Evolutionary conservation across 2,329 filamentous ascomycete species (phyloP), one percentile per base, ranked within the genome.

Genomic region (Phaeomoniella chlamydospora): DNA sequence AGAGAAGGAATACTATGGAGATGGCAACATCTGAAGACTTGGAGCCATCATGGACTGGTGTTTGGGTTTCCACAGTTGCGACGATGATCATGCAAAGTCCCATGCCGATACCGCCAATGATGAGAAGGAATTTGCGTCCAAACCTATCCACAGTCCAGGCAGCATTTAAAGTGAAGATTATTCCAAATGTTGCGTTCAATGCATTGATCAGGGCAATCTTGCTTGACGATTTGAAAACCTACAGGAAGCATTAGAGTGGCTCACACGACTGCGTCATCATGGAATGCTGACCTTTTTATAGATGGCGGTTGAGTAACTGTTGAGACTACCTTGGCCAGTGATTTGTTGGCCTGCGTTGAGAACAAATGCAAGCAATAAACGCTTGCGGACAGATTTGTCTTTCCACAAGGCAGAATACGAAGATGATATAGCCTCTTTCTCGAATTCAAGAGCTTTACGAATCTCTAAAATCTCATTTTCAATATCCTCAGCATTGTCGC

Each of bases 161-260:
- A 11, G 78, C 77, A 45, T 81, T 82, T 31, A 82, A 62, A 0
- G 78, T 83, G 56, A 83, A 83, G 15, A 82, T 41, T 42, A 83
- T 83, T 38, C 75, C 75, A 44, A 35, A 38, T 4, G 36, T 83
- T 29, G 77, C 77, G 51, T 82, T 83, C 37, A 83, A 62, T 3
- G 78, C 78, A 52, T 83, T 83, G 63, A 83, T 83, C 18, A 83
- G 63, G 43, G 75, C 74, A 51, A 82, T 80, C 15, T 67, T 74
- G 13, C 14, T 34, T 34, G 68, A 59, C 37, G 56, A 58, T 37
- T 56, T 64, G 15, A 26, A 26, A n/a, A 26, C 22, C 22, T 26
- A n/a, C n/a, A 6, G n/a, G n/a, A n/a, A n/a, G n/a, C n/a, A n/a
- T n/a, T n/a, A n/a, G n/a, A n/a, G n/a, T n/a, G n/a, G n/a, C n/a